Conservation (phyloP, 2,329 filamentous ascomycete genomes). For the Myriosclerotinia curreyana region DNA sequence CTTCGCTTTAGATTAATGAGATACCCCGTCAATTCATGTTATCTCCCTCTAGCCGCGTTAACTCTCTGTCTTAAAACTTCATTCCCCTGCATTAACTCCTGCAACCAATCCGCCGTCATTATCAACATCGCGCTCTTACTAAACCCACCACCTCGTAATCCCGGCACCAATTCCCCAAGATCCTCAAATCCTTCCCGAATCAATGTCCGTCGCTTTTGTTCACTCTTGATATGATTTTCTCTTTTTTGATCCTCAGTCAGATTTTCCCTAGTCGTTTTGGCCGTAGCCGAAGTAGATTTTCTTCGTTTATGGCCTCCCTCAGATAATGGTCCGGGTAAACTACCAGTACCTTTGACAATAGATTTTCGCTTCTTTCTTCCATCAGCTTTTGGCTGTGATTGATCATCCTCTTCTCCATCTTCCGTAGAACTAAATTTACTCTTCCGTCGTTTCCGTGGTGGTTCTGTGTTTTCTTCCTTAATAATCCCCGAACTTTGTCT, state of each 20-base stretch:
- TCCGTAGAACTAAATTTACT: constrained; percentile 45
- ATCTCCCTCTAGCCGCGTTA: not conserved
- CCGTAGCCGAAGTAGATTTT: constrained; percentile 45
- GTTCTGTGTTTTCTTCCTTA: constrained; percentile 42
- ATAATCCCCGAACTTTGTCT: not conserved
- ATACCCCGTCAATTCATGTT: too few species aligned
- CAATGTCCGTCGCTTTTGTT: constrained; percentile 79
- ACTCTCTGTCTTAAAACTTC: constrained; percentile 55
- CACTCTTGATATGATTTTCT: constrained; percentile 81
- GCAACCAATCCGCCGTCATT: constrained; percentile 75
- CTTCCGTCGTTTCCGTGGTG: constrained; percentile 54
- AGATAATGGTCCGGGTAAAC: constrained; percentile 26
- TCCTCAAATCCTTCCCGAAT: constrained; percentile 81
- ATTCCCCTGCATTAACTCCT: constrained; percentile 69
- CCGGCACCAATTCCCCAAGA: constrained; percentile 72
- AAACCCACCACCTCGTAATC: constrained; percentile 68
- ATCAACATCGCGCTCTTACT: constrained; percentile 80
- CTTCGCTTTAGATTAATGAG: too few species aligned
- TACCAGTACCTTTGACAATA: constrained; percentile 33
- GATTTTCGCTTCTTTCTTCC: constrained; percentile 39
- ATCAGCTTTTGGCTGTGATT: constrained; percentile 38
- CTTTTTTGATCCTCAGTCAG: constrained; percentile 77
- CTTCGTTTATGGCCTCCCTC: constrained; percentile 45
- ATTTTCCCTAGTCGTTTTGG: constrained; percentile 58
- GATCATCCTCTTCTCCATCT: constrained; percentile 46